Evolutionary conservation across 148 eudicot genomes (phyloP).

Genomic region (Simmondsia chinensis): DNA sequence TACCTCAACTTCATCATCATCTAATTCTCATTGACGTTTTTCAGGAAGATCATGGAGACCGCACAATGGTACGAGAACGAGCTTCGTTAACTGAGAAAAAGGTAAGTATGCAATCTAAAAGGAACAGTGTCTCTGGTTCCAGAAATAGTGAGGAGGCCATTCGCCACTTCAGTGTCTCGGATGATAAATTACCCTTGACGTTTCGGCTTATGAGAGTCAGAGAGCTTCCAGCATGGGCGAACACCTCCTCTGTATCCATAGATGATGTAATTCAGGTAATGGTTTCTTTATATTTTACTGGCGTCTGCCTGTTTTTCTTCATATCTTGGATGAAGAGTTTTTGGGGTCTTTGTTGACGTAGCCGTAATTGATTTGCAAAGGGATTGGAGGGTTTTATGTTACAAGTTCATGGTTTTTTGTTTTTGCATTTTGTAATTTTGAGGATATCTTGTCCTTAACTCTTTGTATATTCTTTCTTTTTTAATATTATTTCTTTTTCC

Average conservation of each 20-base stretch:
- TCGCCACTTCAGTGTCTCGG: conserved; percentile 38
- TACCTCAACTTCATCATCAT: too few species aligned
- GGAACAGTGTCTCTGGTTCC: conserved; percentile 4
- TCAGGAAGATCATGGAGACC: conserved; percentile 17
- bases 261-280: conserved; percentile 70
- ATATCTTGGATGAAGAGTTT: too few species aligned
- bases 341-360: too few species aligned
- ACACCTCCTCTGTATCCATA: conserved; percentile 70
- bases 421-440: too few species aligned
- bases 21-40: neutral
- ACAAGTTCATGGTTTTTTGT: too few species aligned
- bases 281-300: neutral
- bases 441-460: too few species aligned
- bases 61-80: conserved; percentile 15
- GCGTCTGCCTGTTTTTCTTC: neutral
- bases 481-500: too few species aligned
- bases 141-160: conserved; percentile 37
- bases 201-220: conserved; percentile 72
- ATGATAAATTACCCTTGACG: conserved; percentile 41
- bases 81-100: conserved; percentile 9
- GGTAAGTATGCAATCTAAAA: conserved; percentile 7
- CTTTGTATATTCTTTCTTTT: too few species aligned
- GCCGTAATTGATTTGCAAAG: too few species aligned
- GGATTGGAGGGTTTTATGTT: too few species aligned
- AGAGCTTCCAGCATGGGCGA: conserved; percentile 80